Evolutionary conservation across 2,329 filamentous ascomycete species (phyloP).

Genomic region (Trichocomaceae sp.): DNA sequence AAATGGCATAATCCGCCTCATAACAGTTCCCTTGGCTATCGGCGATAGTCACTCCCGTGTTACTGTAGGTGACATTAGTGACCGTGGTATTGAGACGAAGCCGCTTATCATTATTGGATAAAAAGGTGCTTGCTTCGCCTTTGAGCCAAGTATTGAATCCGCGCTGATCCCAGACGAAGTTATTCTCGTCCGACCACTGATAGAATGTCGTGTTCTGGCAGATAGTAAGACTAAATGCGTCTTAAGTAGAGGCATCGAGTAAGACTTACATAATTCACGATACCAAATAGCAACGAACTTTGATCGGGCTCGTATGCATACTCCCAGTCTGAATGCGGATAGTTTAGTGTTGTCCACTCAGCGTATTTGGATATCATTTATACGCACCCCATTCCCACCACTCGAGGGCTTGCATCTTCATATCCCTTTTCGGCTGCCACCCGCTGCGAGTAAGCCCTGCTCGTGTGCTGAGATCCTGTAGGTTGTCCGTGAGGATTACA

Average conservation of each 20-base stretch:
- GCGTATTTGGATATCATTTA: neutral
- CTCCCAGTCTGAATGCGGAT: conserved; percentile 48
- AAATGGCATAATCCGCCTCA: conserved; percentile 56
- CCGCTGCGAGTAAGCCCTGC: conserved; percentile 54
- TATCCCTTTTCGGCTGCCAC: conserved; percentile 53
- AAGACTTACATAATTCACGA: conserved; percentile 22
- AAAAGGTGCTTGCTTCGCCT: conserved; percentile 52
- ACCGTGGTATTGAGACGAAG: conserved; percentile 55
- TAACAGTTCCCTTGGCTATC: conserved; percentile 52
- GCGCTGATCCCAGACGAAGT: conserved; percentile 55
- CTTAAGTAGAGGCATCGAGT: neutral
- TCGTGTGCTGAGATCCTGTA: conserved; percentile 57
- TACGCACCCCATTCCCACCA: conserved; percentile 48
- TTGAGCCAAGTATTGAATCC: conserved; percentile 56
- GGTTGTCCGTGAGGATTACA: conserved; percentile 50
- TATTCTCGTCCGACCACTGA: conserved; percentile 56
- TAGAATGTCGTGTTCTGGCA: conserved; percentile 53
- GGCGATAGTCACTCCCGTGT: conserved; percentile 48
- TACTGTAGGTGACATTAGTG: conserved; percentile 48
- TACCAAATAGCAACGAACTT: conserved; percentile 50
- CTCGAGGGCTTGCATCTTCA: conserved; percentile 54
- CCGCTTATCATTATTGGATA: conserved; percentile 49
- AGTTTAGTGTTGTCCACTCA: neutral
- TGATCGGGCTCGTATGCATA: conserved; percentile 52
- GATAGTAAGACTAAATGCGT: neutral